Evolutionary conservation across 768 basidiomycete species (phyloP), one percentile per base, ranked within the genome.

Genomic region (Krasilnikovozyma curviuscula): DNA sequence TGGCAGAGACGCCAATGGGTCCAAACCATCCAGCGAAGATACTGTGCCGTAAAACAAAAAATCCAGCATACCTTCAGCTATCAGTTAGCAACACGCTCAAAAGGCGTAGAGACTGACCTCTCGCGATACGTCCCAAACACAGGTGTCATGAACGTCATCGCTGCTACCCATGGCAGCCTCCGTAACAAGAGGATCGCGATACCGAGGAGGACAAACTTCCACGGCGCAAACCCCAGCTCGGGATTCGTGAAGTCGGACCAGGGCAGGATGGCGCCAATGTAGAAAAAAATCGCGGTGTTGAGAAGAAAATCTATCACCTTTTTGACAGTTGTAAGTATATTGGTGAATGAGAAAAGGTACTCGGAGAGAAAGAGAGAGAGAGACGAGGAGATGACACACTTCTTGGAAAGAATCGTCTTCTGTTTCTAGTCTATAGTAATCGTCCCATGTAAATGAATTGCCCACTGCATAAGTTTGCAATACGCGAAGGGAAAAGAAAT

Each of bases 11-110:
- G 9, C 56, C 52, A 49, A 65, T 65, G 2, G 62, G 59, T 2
- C 60, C 65, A 40, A 64, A 67, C 54, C 59, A 67, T 8, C 66
- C 67, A 2, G 66, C 60, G 49, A 68, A 68, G 1, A 56, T 18
- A 1, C 61, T 50, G 31, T 68, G 60, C 18, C 55, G 52, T 33
- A 46, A 52, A 5, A 55, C 59, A 2, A 52, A 54, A 2, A 69
- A 40, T 2, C 65, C 54, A 0, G 67, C 66, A 16, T 66, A 66
- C 37, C 51, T 57, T 7, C 48, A 42, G 27, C 54, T 55, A 24
- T 52, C 21, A 27, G n/a, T 25, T 14, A 19, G 38, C 40, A 45
- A 51, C 30, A 27, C 34, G 33, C 12, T 31, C 33, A 19, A 39
- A 44, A 29, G 19, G 40, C 27, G 28, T 32, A 24, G 30, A 33